Evolutionary conservation across 2,329 filamentous ascomycete species (phyloP).

Genomic region (Aaosphaeria pasadenensis): DNA sequence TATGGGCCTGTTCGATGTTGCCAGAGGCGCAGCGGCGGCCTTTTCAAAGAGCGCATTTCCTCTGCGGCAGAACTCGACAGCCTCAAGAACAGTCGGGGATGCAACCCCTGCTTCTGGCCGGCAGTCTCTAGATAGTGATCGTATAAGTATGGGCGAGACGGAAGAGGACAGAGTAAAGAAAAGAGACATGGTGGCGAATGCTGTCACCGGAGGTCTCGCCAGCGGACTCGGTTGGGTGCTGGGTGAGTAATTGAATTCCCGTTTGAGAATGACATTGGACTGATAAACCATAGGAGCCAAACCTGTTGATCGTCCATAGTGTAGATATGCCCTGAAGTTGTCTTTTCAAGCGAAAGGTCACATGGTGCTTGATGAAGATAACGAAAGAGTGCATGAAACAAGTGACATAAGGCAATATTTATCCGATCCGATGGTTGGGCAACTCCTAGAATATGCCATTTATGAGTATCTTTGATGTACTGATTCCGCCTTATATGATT

Average conservation of each 20-base stretch:
- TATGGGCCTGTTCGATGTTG: constrained; percentile 53
- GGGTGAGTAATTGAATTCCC: constrained; percentile 42
- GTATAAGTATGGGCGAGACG: constrained; percentile 26
- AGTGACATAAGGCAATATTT: background rate
- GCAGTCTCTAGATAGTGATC: constrained; percentile 36
- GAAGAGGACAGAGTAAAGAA: constrained; percentile 55
- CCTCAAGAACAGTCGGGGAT: constrained; percentile 5
- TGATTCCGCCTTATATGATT: no score
- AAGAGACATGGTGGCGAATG: constrained; percentile 68
- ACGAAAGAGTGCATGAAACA: background rate
- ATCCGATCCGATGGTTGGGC: no score
- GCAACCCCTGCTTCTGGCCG: constrained; percentile 10
- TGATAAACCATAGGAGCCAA: background rate
- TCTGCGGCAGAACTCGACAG: constrained; percentile 24
- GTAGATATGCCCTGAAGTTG: background rate
- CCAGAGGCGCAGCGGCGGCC: constrained; percentile 47
- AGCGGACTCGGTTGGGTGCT: constrained; percentile 66
- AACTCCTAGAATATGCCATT: no score
- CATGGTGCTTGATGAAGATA: background rate
- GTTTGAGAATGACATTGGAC: background rate
- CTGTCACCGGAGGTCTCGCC: constrained; percentile 60
- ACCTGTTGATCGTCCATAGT: no score
- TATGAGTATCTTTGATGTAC: no score
- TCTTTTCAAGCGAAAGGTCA: background rate
- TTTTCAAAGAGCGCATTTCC: constrained; percentile 49